phyloP scores from a whole-genome alignment of 768 basidiomycete species.

The Lactifluus subvellereus region DNA sequence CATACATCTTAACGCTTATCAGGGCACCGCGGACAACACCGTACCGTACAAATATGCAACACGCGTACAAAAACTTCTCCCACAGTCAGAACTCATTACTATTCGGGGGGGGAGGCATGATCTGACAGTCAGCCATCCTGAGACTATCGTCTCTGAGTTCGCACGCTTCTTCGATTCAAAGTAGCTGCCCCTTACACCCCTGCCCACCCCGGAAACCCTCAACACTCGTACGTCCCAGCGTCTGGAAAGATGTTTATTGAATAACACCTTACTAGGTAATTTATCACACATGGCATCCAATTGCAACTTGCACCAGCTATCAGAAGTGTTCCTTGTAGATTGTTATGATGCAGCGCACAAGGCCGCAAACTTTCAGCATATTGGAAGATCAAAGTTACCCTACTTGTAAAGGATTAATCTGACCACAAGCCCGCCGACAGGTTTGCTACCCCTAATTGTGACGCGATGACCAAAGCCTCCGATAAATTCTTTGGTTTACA shows the following conservation, averaged over 20 bases:
- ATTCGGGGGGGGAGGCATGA: slow-evolving; percentile 53
- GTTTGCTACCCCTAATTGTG: neutral
- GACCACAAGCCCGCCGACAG: neutral
- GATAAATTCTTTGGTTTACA: slow-evolving; percentile 1
- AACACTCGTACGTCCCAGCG: neutral
- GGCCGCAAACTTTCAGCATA: too few relatives aligned
- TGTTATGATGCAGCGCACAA: slow-evolving; percentile 1
- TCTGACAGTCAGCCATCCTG: slow-evolving; percentile 24
- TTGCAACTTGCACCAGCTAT: slow-evolving; percentile 3
- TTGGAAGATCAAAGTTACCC: slow-evolving; percentile 5
- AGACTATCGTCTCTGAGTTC: slow-evolving; percentile 20
- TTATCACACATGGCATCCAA: slow-evolving; percentile 6
- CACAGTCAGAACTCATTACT: slow-evolving; percentile 41
- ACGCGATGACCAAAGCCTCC: neutral
- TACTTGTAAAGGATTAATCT: slow-evolving; percentile 7
- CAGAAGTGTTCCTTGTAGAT: neutral
- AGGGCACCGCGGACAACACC: slow-evolving; percentile 57
- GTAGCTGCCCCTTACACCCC: neutral
- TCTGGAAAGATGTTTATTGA: neutral
- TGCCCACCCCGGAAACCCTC: slow-evolving; percentile 6
- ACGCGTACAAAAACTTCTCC: slow-evolving; percentile 42
- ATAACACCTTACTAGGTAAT: slow-evolving; percentile 8
- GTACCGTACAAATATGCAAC: slow-evolving; percentile 51
- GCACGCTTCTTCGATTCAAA: slow-evolving; percentile 19
- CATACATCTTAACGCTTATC: neutral